These are phyloP conservation scores for Paraphaeosphaeria minitans DNA, from an alignment of 2,329 filamentous ascomycete species.

Conservation along the genomic window DNA sequence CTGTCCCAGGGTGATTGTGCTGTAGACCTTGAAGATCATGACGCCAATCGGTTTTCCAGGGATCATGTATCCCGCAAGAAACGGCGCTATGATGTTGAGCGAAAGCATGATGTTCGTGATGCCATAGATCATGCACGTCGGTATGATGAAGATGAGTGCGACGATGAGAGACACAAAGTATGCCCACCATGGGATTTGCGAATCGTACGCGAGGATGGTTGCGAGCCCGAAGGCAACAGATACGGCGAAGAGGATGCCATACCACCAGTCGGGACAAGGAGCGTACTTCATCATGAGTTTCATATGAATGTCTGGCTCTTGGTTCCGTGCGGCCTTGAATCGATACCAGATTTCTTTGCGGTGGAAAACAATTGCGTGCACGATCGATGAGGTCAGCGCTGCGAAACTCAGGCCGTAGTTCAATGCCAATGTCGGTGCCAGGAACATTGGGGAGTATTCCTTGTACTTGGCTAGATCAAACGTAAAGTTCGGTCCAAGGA, in stretches of 20 bases:
- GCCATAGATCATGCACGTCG: slow-evolving; percentile 66
- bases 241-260: slow-evolving; percentile 59
- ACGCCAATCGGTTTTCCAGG: slow-evolving; percentile 56
- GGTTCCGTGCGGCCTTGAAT: slow-evolving; percentile 29
- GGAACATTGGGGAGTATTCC: slow-evolving; percentile 44
- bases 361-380: slow-evolving; percentile 45
- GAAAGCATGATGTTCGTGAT: slow-evolving; percentile 23
- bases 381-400: slow-evolving; percentile 42
- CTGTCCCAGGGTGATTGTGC: slow-evolving; percentile 29
- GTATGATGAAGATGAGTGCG: slow-evolving; percentile 64
- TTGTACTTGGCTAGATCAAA: slow-evolving; percentile 43
- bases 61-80: slow-evolving; percentile 57
- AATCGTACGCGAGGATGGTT: slow-evolving; percentile 35
- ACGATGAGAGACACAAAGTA: slow-evolving; percentile 40
- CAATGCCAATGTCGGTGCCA: slow-evolving; percentile 46
- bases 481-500: slow-evolving; percentile 35
- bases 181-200: slow-evolving; percentile 49
- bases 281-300: slow-evolving; percentile 40
- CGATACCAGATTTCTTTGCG: slow-evolving; percentile 49
- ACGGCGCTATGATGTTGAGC: slow-evolving; percentile 28
- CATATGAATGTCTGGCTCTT: slow-evolving; percentile 43
- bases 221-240: slow-evolving; percentile 48
- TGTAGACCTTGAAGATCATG: slow-evolving; percentile 57
- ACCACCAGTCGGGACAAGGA: slow-evolving; percentile 46
- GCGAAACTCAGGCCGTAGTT: slow-evolving; percentile 48